Base-by-base conservation (phyloP, 345 rosid genomes). In the Cardamine chenopodiifolia region DNA sequence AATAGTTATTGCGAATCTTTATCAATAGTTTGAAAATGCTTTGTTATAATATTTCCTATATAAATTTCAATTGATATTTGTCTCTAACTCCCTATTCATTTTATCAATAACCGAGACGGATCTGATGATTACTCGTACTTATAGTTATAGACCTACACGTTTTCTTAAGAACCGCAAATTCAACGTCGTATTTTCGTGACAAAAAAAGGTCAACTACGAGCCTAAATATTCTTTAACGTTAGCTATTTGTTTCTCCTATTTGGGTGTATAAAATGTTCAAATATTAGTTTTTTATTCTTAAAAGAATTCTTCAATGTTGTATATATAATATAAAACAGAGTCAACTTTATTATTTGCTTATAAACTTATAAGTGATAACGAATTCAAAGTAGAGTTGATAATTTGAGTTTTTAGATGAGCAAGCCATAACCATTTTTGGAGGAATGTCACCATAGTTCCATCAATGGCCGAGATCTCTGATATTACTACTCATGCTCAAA, bases 381-480 rank as follows among this genome's bases (percentile, higher is more conserved):
- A 59, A 35, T 6, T 50, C 35, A 67, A 39, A 49, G n/a, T 59
- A 48, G 54, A 75, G 71, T 62, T 74, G 78, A 74, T 66, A 8
- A 56, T 57, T 47, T 47, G 39, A 23, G 50, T 28, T 49, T 31
- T 50, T 1, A 49, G 25, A 67, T 25, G 47, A 59, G 20, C 34
- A 67, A 67, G 28, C 68, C 73, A 39, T 58, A 39, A 50, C 40
- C 35, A 59, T 15, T 0, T 23, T 49, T 52, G 44, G 55, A 66
- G 68, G 50, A 68, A 50, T 10, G 18, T 57, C 32, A 44, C 62
- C 23, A 68, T 40, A 58, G 18, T 66, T 50, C 20, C 19, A 67
- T 29, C 63, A 49, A 75, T 75, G 68, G 56, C 74, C 3, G 78
- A 75, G 54, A 50, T 75, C 19, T 67, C 73, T 29, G 62, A 62